phyloP scores from a whole-genome alignment of 164 flowering plant species.

The Magnolia changhungtana region DNA sequence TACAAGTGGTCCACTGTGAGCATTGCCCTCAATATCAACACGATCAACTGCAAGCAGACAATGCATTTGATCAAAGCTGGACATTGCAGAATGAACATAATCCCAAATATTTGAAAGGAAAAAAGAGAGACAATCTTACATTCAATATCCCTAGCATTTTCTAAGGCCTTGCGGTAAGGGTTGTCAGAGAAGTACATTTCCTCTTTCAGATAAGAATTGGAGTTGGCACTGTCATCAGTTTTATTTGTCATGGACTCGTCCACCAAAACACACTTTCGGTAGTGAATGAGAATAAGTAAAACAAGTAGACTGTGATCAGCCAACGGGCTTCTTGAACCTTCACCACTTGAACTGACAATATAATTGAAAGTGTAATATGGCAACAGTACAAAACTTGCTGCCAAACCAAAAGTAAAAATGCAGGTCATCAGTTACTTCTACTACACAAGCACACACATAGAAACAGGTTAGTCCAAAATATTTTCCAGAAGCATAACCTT shows the following conservation, averaged over 20 bases:
- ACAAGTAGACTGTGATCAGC: slow-evolving; percentile 74
- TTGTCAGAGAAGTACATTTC: slow-evolving; percentile 54
- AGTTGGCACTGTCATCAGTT: slow-evolving; percentile 32
- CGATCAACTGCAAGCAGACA: slow-evolving; percentile 71
- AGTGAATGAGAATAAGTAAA: slow-evolving; percentile 76
- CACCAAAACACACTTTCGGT: slow-evolving; percentile 50
- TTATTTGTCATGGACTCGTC: slow-evolving; percentile 35
- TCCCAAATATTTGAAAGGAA: neutral
- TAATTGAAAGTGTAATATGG: slow-evolving; percentile 56
- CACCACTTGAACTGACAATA: slow-evolving; percentile 60
- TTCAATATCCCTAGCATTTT: slow-evolving; percentile 81
- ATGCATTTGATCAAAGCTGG: neutral
- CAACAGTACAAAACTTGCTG: slow-evolving; percentile 77
- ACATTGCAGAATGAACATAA: neutral
- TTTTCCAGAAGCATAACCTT: neutral
- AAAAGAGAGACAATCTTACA: slow-evolving; percentile 41
- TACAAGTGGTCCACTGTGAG: slow-evolving; percentile 61
- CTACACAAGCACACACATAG: neutral
- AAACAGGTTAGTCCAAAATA: neutral
- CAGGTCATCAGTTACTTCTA: slow-evolving; percentile 11
- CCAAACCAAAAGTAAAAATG: slow-evolving; percentile 26
- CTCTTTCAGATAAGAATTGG: slow-evolving; percentile 49
- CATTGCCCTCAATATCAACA: slow-evolving; percentile 74
- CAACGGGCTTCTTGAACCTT: slow-evolving; percentile 64
- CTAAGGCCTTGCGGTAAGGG: slow-evolving; percentile 73